These are phyloP conservation scores for Malassezia furfur DNA, from an alignment of 1,284 basidiomycete species.

Conservation along the genomic window DNA sequence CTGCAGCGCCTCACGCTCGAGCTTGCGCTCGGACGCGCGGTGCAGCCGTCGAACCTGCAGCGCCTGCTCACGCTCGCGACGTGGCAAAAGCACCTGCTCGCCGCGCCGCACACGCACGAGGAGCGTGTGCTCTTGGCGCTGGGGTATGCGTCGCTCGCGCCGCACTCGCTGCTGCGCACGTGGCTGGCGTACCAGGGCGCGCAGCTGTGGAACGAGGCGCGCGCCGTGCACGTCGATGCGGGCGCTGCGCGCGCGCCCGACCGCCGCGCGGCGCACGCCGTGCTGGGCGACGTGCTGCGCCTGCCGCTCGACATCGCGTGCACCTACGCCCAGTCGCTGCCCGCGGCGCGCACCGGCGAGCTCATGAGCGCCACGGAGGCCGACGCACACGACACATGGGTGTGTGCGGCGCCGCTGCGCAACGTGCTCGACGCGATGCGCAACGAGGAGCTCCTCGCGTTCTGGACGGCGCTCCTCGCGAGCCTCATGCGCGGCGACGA, in stretches of 20 bases:
- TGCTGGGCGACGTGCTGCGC: slow-evolving; percentile 26
- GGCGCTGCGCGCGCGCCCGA: background rate
- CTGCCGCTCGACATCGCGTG: slow-evolving; percentile 27
- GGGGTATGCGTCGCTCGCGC: background rate
- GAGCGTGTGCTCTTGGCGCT: slow-evolving; percentile 7
- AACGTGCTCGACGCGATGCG: slow-evolving; percentile 33
- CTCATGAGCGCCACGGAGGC: background rate
- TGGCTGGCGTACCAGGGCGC: background rate
- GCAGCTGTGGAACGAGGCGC: slow-evolving; percentile 4
- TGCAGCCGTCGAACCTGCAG: background rate
- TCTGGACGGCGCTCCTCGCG: slow-evolving; percentile 30
- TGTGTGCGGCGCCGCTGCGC: slow-evolving; percentile 24
- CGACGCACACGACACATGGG: background rate
- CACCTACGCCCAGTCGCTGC: slow-evolving; percentile 11
- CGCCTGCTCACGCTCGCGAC: background rate
- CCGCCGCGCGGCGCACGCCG: background rate
- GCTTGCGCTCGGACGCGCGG: slow-evolving; percentile 2
- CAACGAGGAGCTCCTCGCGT: slow-evolving; percentile 20
- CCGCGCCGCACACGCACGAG: background rate
- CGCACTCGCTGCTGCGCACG: background rate
- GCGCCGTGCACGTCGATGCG: slow-evolving; percentile 5
- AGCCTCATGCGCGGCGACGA: slow-evolving; percentile 20
- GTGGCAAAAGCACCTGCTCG: background rate
- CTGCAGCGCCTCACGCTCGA: slow-evolving; percentile 7
- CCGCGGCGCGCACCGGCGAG: background rate